These are phyloP conservation scores for Melastoma malabathricum DNA, from an alignment of 345 rosid species.

Conservation along the genomic window DNA sequence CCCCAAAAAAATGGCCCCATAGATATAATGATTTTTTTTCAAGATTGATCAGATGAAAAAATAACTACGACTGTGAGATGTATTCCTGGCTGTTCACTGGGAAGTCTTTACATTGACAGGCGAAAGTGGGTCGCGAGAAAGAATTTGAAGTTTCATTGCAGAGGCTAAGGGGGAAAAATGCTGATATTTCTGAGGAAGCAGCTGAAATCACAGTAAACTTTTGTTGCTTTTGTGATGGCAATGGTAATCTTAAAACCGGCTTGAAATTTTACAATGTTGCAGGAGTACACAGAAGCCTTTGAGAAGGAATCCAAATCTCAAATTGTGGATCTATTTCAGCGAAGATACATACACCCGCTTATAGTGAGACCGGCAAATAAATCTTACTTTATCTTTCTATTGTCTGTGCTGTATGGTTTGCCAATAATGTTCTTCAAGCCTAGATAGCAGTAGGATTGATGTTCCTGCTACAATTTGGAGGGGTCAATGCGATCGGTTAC, in stretches of 20 bases:
- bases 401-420: neutral
- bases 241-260: neutral
- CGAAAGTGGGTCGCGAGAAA: slow-evolving; percentile 18
- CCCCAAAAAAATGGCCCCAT: neutral
- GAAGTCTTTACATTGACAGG: slow-evolving; percentile 11
- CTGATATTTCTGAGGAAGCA: slow-evolving; percentile 34
- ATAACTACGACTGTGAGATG: neutral
- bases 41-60: neutral
- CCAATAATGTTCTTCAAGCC: neutral
- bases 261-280: slow-evolving; percentile 1
- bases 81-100: neutral
- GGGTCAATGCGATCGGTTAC: slow-evolving; percentile 25
- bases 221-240: neutral
- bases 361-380: slow-evolving; percentile 21
- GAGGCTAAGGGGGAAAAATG: slow-evolving; percentile 30
- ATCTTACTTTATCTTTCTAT: neutral
- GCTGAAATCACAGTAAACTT: slow-evolving; percentile 31
- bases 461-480: slow-evolving; percentile 51
- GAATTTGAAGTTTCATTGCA: slow-evolving; percentile 34
- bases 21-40: neutral
- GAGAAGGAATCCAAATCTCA: slow-evolving; percentile 16
- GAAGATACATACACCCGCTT: slow-evolving; percentile 36
- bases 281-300: slow-evolving; percentile 28
- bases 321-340: slow-evolving; percentile 35
- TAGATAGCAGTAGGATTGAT: slow-evolving; percentile 57